These are phyloP conservation scores for Fusarium sp. DNA, from an alignment of 2,329 filamentous ascomycete genomes.

Conservation along the genomic window DNA sequence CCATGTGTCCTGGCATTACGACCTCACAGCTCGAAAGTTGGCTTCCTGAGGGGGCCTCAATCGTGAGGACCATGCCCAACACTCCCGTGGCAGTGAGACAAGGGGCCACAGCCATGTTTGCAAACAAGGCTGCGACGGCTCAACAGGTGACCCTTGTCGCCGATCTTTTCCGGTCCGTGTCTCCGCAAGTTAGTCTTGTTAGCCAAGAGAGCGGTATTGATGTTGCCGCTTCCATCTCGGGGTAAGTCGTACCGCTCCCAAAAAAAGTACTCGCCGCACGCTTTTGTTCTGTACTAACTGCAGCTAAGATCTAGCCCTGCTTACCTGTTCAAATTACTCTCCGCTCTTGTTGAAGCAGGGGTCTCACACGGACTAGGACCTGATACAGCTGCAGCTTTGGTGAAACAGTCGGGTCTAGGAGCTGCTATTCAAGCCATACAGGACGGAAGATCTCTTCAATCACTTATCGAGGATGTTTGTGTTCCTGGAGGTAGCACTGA, in stretches of 20 bases:
- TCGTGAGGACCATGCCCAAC: constrained; percentile 2
- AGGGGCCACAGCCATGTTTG: constrained; percentile 1
- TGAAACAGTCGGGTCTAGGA: neutral
- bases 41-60: neutral
- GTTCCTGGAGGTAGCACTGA: neutral
- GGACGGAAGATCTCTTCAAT: neutral
- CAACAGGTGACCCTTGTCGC: constrained; percentile 1
- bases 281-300: no score
- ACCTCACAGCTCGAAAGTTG: neutral
- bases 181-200: neutral
- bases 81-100: constrained; percentile 1
- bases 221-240: constrained; percentile 1
- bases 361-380: neutral
- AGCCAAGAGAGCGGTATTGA: neutral
- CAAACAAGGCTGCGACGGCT: neutral
- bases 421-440: neutral
- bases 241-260: neutral
- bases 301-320: neutral
- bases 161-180: neutral
- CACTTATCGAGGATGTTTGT: neutral
- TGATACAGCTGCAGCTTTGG: neutral
- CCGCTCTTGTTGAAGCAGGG: neutral
- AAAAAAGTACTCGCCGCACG: no score
- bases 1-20: constrained; percentile 1
- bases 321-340: neutral